Evolutionary conservation across 306 rosid genomes (phyloP).

Genomic region (Senna siamea): DNA sequence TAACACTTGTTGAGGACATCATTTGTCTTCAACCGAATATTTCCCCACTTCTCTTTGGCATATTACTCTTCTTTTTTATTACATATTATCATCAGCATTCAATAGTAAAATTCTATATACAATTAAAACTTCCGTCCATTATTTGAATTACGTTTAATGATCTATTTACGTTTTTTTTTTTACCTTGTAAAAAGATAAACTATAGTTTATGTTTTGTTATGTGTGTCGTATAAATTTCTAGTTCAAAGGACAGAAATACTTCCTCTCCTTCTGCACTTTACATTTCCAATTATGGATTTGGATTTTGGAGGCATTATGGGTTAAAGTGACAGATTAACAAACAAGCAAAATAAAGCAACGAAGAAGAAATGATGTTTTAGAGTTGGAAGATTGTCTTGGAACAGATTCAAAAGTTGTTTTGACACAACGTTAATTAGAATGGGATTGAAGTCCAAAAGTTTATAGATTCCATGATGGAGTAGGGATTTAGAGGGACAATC

Average conservation of each 20-base stretch:
- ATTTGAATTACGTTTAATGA: background rate
- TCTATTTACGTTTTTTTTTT: background rate
- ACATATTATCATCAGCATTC: background rate
- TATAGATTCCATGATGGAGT: background rate
- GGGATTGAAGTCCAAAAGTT: background rate
- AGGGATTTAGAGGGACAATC: slow-evolving; percentile 65
- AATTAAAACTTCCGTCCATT: background rate
- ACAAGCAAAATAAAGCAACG: background rate
- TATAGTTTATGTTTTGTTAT: background rate
- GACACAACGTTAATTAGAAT: background rate
- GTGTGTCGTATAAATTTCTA: background rate
- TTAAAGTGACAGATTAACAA: background rate
- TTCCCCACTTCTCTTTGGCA: too few relatives aligned
- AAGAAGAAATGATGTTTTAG: background rate
- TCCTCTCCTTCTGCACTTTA: background rate
- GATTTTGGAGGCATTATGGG: background rate
- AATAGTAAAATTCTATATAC: background rate
- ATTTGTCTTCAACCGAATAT: too few relatives aligned
- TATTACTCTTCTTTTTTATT: background rate
- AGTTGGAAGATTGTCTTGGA: too few relatives aligned
- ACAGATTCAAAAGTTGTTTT: too few relatives aligned
- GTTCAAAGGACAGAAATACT: background rate
- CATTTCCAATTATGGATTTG: too few relatives aligned
- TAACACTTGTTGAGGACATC: too few relatives aligned
- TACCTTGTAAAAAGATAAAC: background rate